Conservation (phyloP, 129 eudicot genomes). For the Chrysanthemum seticuspe region DNA sequence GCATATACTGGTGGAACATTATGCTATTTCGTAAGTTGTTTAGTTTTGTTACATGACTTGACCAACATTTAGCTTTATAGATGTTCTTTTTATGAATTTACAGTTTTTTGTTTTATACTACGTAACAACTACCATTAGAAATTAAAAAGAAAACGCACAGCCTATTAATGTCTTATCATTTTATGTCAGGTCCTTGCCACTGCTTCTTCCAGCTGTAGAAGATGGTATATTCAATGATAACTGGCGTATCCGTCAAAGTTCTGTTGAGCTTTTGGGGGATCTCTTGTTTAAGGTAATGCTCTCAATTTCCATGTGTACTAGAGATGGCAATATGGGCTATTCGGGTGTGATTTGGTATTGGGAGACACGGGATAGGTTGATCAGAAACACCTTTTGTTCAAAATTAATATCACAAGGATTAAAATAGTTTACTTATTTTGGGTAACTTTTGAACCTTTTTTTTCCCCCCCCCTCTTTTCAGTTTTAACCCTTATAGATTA, state of each 20-base stretch:
- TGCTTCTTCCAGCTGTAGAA: slow-evolving; percentile 99
- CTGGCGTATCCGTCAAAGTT: slow-evolving; percentile 99
- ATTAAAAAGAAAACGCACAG: neutral
- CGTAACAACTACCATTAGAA: too few relatives aligned
- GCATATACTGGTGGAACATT: slow-evolving; percentile 96
- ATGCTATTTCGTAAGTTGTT: slow-evolving; percentile 81
- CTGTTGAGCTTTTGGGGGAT: slow-evolving; percentile 94
- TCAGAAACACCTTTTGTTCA: neutral
- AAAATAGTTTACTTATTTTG: too few relatives aligned
- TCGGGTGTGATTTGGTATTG: neutral
- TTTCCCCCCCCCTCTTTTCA: too few relatives aligned
- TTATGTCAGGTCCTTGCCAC: slow-evolving; percentile 76
- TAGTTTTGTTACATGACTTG: neutral
- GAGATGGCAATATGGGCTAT: neutral
- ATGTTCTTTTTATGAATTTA: neutral
- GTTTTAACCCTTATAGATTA: too few relatives aligned
- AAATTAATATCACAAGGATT: too few relatives aligned
- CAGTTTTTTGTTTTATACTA: neutral
- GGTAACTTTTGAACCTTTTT: too few relatives aligned
- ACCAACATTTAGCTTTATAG: neutral
- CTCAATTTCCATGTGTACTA: neutral
- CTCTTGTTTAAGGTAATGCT: slow-evolving; percentile 81
- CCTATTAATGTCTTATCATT: neutral
- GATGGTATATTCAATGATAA: slow-evolving; percentile 95
- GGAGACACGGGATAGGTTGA: neutral